Conservation (phyloP, 257 asterid genomes). For the Solanum clarkiae region DNA sequence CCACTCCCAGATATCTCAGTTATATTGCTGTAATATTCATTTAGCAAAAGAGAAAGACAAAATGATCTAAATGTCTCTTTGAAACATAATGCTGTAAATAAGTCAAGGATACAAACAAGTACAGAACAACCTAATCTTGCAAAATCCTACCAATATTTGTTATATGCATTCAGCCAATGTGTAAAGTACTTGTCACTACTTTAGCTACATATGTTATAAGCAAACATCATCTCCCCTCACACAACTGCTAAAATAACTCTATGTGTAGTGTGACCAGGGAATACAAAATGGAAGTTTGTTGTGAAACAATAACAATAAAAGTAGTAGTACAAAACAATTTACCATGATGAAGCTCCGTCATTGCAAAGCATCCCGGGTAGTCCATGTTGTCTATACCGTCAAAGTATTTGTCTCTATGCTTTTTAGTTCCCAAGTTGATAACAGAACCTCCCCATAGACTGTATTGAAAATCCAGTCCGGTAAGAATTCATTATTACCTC, state of each 20-base stretch:
- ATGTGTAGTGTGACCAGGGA: neutral
- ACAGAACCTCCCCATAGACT: slow-evolving; percentile 99
- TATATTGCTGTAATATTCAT: neutral
- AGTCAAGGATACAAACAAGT: neutral
- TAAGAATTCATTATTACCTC: neutral
- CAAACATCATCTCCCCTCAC: neutral
- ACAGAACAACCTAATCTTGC: neutral
- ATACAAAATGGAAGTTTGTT: neutral
- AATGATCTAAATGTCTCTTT: neutral
- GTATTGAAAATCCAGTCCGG: slow-evolving; percentile 4
- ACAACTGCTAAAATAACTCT: neutral
- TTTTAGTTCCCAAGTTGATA: slow-evolving; percentile 88
- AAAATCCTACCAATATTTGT: neutral
- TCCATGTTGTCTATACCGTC: slow-evolving; percentile 82
- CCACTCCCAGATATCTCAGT: neutral
- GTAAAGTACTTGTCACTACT: neutral
- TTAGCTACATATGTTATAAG: neutral
- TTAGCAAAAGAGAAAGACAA: neutral
- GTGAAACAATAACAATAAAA: neutral
- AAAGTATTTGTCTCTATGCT: slow-evolving; percentile 77
- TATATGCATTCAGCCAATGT: neutral
- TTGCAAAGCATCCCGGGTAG: slow-evolving; percentile 88
- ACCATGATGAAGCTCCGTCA: slow-evolving; percentile 99
- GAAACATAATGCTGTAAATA: neutral
- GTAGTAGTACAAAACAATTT: slow-evolving; percentile 10